phyloP scores from a whole-genome alignment of 805 yeast genomes.

The Wickerhamiella azyma region DNA sequence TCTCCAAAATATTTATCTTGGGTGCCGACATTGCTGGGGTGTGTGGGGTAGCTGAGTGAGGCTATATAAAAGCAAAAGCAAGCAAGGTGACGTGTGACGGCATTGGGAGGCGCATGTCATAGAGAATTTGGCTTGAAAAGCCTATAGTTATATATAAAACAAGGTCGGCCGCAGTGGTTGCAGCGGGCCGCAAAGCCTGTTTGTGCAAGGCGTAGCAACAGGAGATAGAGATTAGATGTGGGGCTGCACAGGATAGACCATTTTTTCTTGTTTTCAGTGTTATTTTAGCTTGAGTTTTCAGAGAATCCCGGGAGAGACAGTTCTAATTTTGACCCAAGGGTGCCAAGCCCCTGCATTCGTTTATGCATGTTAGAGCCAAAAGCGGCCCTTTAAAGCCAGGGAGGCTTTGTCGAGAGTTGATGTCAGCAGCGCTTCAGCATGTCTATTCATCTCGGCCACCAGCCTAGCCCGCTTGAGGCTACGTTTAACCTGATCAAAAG shows the following conservation, averaged over 20 bases:
- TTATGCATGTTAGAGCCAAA: background rate
- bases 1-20: constrained; percentile 11
- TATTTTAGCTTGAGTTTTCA: no score
- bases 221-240: no score
- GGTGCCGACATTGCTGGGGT: constrained; percentile 3
- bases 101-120: no score
- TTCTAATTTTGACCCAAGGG: background rate
- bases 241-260: no score
- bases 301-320: no score
- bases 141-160: no score
- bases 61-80: background rate
- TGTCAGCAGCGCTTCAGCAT: background rate
- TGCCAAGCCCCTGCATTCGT: background rate
- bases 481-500: constrained; percentile 10
- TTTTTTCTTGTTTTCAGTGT: no score
- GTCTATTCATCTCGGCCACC: background rate
- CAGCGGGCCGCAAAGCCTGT: no score
- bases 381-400: background rate
- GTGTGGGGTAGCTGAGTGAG: background rate
- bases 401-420: no score
- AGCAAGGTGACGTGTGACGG: background rate
- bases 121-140: no score
- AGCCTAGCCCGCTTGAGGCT: constrained; percentile 3
- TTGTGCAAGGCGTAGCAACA: no score
- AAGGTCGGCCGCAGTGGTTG: no score